These are phyloP conservation scores for Tylopilus felleus DNA, from an alignment of 768 basidiomycete genomes.

Conservation along the genomic window DNA sequence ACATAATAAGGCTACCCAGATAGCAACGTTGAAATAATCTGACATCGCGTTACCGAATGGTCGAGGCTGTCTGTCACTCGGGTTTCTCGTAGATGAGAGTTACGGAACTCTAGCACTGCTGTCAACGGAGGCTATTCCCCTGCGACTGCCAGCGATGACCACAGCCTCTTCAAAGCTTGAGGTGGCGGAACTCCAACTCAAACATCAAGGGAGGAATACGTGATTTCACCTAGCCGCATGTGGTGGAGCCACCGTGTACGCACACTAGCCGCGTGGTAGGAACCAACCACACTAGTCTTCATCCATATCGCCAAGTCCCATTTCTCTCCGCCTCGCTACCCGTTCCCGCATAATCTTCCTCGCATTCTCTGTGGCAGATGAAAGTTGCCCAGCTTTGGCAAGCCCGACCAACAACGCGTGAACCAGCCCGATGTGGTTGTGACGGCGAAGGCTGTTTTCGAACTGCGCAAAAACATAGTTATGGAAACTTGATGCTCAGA, in stretches of 20 bases:
- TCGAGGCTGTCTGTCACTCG: background rate
- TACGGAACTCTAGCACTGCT: slow-evolving; percentile 12
- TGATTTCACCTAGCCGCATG: slow-evolving; percentile 1
- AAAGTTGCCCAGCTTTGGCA: slow-evolving; percentile 65
- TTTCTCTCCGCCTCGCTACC: slow-evolving; percentile 38
- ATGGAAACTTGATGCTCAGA: background rate
- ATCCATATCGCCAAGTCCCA: slow-evolving; percentile 41
- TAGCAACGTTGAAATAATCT: background rate
- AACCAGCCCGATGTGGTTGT: slow-evolving; percentile 82
- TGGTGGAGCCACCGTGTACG: slow-evolving; percentile 2
- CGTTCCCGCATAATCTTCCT: slow-evolving; percentile 43
- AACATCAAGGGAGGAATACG: background rate
- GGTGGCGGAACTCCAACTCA: slow-evolving; percentile 5
- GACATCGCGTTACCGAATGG: background rate
- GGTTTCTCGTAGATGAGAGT: background rate
- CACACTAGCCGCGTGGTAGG: slow-evolving; percentile 2
- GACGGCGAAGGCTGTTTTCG: slow-evolving; percentile 81
- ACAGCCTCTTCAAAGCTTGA: background rate
- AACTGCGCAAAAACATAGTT: slow-evolving; percentile 49
- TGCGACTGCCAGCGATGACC: background rate
- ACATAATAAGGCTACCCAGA: background rate
- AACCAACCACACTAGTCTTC: slow-evolving; percentile 32
- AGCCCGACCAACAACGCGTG: slow-evolving; percentile 71
- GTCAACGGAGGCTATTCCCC: slow-evolving; percentile 9
- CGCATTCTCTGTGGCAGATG: slow-evolving; percentile 46